Conservation (phyloP, 2,329 filamentous ascomycete genomes). For the Aureobasidium musti region DNA sequence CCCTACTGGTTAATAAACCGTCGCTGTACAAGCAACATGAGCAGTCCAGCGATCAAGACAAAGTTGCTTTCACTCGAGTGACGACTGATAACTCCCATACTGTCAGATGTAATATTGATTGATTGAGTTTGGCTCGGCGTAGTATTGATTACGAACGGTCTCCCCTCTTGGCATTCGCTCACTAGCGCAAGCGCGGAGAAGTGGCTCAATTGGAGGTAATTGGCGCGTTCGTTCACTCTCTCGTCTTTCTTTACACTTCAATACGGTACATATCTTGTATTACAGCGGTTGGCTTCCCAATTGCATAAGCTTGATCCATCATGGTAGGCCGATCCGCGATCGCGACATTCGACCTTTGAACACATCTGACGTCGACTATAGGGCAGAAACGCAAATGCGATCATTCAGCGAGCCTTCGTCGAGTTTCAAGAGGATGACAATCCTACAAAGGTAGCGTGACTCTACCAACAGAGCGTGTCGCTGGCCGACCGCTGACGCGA, state of each 20-base stretch:
- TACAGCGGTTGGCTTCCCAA: neutral
- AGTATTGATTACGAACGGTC: slow-evolving; percentile 19
- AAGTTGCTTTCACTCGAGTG: neutral
- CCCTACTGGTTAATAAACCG: no score
- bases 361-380: neutral
- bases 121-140: neutral
- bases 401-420: slow-evolving; percentile 45
- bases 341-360: neutral
- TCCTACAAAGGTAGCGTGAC: slow-evolving; percentile 41
- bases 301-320: slow-evolving; percentile 15
- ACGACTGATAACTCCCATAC: neutral
- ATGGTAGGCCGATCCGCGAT: slow-evolving; percentile 5
- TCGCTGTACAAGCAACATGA: neutral
- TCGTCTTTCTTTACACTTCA: slow-evolving; percentile 14
- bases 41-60: neutral
- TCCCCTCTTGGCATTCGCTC: neutral
- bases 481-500: slow-evolving; percentile 19
- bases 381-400: slow-evolving; percentile 43
- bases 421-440: slow-evolving; percentile 48
- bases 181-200: slow-evolving; percentile 4
- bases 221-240: slow-evolving; percentile 1
- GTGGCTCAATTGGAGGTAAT: slow-evolving; percentile 7
- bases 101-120: neutral
- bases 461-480: slow-evolving; percentile 7
- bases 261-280: slow-evolving; percentile 23